Conservation (phyloP, 2,329 filamentous ascomycete species). For the Hysterium pulicare region DNA sequence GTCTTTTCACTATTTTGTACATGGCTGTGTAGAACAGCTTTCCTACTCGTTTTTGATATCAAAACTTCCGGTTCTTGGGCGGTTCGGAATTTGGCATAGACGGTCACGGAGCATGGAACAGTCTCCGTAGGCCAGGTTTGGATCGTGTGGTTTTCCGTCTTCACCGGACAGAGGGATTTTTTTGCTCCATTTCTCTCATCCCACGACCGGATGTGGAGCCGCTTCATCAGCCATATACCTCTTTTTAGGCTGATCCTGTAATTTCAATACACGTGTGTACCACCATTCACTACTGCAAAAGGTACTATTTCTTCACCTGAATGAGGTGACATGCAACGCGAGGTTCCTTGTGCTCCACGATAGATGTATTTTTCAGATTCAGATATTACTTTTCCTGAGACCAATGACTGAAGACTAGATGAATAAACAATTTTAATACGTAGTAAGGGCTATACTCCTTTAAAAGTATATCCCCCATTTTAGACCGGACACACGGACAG, state of each 20-base stretch:
- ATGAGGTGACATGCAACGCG: too few relatives aligned
- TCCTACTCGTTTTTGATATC: background rate
- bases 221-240: slow-evolving; percentile 11
- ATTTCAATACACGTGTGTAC: slow-evolving; percentile 17
- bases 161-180: slow-evolving; percentile 8
- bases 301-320: too few relatives aligned
- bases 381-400: too few relatives aligned
- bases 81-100: slow-evolving; percentile 3
- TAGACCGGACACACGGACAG: too few relatives aligned
- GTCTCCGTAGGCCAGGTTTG: slow-evolving; percentile 2
- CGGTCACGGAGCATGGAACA: background rate
- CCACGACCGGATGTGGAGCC: background rate
- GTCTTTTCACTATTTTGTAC: background rate
- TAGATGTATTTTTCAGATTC: too few relatives aligned
- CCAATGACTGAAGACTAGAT: too few relatives aligned
- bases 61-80: background rate
- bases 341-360: too few relatives aligned
- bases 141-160: background rate
- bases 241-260: slow-evolving; percentile 21
- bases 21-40: slow-evolving; percentile 1
- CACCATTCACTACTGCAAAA: too few relatives aligned
- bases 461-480: too few relatives aligned
- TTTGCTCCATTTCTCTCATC: too few relatives aligned
- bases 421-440: too few relatives aligned
- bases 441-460: too few relatives aligned